Percentiles rank a stretch among this genome's conserved stretches.
Conservation (phyloP, 495 filamentous ascomycete species). For the Cladorrhinum samala region DNA sequence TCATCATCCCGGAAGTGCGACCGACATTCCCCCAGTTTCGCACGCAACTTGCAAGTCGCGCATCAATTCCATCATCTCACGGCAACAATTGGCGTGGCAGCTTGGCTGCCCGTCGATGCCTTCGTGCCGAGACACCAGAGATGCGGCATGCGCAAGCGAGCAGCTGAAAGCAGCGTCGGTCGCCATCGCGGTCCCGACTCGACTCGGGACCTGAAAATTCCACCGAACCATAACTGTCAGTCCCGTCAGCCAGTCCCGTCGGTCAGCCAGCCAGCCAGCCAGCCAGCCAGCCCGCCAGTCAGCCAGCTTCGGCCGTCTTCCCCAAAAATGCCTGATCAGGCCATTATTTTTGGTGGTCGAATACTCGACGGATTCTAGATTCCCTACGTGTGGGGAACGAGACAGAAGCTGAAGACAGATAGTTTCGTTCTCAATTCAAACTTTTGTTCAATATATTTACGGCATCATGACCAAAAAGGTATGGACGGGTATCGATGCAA, state of each 20-base stretch:
- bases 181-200: neutral
- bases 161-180: neutral
- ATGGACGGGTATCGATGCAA: slow-evolving; percentile 7
- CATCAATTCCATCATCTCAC: no score
- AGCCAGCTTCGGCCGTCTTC: no score
- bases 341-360: no score
- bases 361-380: no score
- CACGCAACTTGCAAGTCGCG: neutral
- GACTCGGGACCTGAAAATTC: neutral
- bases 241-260: neutral
- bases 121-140: neutral
- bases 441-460: neutral
- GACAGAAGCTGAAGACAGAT: no score
- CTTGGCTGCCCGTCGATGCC: neutral
- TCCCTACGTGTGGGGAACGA: no score
- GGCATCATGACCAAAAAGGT: neutral
- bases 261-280: neutral
- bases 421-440: neutral
- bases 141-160: neutral
- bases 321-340: no score
- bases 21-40: neutral
- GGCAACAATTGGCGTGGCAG: neutral
- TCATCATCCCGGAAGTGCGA: neutral
- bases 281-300: neutral
- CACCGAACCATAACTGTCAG: neutral